Evolutionary conservation across 2,329 filamentous ascomycete species (phyloP).

Genomic region (Orbilia brochopaga): DNA sequence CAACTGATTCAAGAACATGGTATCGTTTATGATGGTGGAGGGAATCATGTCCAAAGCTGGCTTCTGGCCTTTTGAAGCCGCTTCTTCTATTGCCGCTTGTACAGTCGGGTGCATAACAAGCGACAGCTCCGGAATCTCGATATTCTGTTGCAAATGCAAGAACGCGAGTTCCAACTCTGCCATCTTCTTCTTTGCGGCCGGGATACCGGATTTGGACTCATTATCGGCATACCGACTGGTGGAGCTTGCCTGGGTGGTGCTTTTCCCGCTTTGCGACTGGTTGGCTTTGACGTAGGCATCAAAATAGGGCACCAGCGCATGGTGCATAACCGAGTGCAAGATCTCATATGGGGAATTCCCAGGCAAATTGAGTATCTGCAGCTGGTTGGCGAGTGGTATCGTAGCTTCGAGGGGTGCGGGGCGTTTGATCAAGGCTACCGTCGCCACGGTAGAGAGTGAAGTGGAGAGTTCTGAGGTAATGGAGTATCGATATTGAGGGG

Average conservation of each 20-base stretch:
- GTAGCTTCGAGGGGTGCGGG: conserved; percentile 84
- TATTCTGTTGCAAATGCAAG: conserved; percentile 92
- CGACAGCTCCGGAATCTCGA: conserved; percentile 92
- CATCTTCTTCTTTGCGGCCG: conserved; percentile 95
- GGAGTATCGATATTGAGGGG: conserved; percentile 70
- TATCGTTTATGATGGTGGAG: conserved; percentile 77
- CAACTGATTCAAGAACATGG: conserved; percentile 87
- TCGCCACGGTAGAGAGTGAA: conserved; percentile 78
- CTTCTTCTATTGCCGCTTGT: conserved; percentile 80
- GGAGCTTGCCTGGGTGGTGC: conserved; percentile 62
- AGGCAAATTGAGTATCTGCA: conserved; percentile 91
- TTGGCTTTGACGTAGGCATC: conserved; percentile 91
- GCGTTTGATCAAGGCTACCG: conserved; percentile 87
- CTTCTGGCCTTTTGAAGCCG: conserved; percentile 69
- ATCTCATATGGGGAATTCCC: conserved; percentile 87
- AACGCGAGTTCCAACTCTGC: conserved; percentile 91
- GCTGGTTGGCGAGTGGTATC: conserved; percentile 81
- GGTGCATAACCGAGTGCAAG: conserved; percentile 87
- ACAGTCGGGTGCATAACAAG: conserved; percentile 88
- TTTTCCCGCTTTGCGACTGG: conserved; percentile 61
- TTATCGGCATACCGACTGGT: conserved; percentile 66
- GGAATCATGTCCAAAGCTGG: conserved; percentile 81
- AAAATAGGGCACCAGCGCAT: conserved; percentile 92
- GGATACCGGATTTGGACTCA: conserved; percentile 68
- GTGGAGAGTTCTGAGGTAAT: conserved; percentile 82